phyloP scores from a whole-genome alignment of 371 early-diverging fungal species.

The Chytridium lagenaria region DNA sequence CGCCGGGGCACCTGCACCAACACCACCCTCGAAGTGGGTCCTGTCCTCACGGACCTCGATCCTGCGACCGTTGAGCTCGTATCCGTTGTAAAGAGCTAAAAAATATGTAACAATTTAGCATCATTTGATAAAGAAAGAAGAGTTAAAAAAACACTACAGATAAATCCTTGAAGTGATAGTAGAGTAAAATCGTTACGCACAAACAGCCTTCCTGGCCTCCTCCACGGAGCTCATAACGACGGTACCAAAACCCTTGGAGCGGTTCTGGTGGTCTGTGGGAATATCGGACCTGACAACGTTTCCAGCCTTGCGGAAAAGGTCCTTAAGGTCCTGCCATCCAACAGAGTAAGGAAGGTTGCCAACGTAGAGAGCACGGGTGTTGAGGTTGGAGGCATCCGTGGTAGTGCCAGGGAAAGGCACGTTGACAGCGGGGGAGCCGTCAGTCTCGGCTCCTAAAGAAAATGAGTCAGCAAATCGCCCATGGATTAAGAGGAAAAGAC shows the following conservation, averaged over 20 bases:
- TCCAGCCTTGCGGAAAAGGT: constrained; percentile 78
- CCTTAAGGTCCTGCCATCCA: constrained; percentile 86
- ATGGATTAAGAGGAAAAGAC: constrained; percentile 1
- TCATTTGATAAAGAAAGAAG: neutral
- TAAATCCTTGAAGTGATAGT: too few relatives aligned
- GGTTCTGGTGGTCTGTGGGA: constrained; percentile 66
- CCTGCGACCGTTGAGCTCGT: constrained; percentile 72
- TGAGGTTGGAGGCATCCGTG: constrained; percentile 34
- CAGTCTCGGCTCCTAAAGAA: neutral
- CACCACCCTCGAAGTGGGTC: constrained; percentile 44
- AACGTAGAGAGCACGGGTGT: constrained; percentile 47
- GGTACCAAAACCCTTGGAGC: constrained; percentile 76
- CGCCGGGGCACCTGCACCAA: too few relatives aligned
- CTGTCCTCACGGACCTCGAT: constrained; percentile 77
- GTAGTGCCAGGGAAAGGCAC: constrained; percentile 32
- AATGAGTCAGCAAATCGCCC: neutral
- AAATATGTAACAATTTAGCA: too few relatives aligned
- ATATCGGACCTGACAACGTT: constrained; percentile 75
- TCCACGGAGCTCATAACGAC: constrained; percentile 72
- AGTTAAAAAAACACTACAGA: neutral
- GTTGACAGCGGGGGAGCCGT: constrained; percentile 1
- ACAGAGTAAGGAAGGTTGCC: constrained; percentile 75
- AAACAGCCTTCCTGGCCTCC: constrained; percentile 73
- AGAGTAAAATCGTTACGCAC: constrained; percentile 57
- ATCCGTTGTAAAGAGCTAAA: constrained; percentile 69